Percentiles rank a stretch among this genome's conserved stretches.
phyloP scores from a whole-genome alignment of 352 stramenopile genomes.

The Globisporangium cylindrosporum region DNA sequence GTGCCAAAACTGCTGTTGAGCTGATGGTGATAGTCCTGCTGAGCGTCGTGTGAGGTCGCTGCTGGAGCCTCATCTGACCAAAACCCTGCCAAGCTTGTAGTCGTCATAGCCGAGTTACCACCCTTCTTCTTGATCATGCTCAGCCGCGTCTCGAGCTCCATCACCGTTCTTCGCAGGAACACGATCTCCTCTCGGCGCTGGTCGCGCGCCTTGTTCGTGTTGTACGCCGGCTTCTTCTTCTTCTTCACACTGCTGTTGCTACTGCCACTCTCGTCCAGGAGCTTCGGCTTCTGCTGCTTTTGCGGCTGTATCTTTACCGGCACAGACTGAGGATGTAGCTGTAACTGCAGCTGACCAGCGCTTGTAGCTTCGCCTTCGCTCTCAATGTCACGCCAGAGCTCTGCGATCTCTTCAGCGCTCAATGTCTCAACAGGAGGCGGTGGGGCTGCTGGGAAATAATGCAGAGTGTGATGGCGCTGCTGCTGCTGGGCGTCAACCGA shows the following conservation, averaged over 20 bases:
- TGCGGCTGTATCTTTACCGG: background rate
- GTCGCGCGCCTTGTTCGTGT: slow-evolving; percentile 20
- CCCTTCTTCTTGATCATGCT: background rate
- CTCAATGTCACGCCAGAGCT: background rate
- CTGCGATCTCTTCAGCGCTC: background rate
- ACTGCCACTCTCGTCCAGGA: background rate
- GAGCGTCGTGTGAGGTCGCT: background rate
- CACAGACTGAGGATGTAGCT: background rate
- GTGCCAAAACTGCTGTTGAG: background rate
- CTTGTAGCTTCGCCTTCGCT: background rate
- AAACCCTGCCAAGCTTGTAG: background rate
- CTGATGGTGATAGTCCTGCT: background rate
- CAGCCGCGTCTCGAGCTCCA: slow-evolving; percentile 30
- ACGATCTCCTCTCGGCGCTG: slow-evolving; percentile 35
- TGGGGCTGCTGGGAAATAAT: background rate
- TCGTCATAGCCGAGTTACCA: background rate
- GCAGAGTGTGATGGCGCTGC: background rate
- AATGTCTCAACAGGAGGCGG: background rate
- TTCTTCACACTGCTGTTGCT: background rate
- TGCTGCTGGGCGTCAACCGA: background rate
- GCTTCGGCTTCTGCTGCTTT: background rate
- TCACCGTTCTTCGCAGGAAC: slow-evolving; percentile 30
- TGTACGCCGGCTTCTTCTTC: background rate
- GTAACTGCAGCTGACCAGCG: background rate
- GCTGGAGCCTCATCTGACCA: background rate